A percentile compares a stretch with the other conserved stretches of the same genome.
phyloP scores from a whole-genome alignment of 306 rosid species.

The Hippophae rhamnoides region DNA sequence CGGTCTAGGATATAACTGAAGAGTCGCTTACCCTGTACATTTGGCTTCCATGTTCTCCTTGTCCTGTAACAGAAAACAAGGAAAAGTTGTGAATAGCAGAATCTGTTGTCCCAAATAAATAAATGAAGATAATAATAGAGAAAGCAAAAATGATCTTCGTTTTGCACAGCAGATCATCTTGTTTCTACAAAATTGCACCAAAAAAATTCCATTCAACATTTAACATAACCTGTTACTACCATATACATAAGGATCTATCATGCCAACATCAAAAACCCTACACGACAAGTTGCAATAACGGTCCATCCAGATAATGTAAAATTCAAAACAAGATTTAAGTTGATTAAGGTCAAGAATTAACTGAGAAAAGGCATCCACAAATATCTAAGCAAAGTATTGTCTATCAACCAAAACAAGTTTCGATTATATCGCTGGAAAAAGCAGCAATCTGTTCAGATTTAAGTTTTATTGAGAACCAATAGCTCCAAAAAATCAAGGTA shows the following conservation, averaged over 20 bases:
- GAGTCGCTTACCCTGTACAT: slow-evolving; percentile 87
- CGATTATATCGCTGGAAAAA: background rate
- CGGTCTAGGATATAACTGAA: slow-evolving; percentile 84
- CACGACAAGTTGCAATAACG: too few species aligned
- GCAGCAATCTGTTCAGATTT: background rate
- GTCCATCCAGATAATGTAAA: too few species aligned
- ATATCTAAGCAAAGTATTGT: too few species aligned
- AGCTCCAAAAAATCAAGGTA: background rate
- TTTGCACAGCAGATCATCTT: background rate
- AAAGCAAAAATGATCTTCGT: background rate
- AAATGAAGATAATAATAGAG: slow-evolving; percentile 8
- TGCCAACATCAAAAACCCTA: too few species aligned
- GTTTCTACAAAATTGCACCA: background rate
- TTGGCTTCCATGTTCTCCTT: slow-evolving; percentile 87
- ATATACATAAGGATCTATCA: too few species aligned
- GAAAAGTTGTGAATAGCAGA: background rate
- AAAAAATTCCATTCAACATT: background rate
- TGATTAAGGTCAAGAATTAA: too few species aligned
- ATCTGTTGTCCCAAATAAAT: background rate
- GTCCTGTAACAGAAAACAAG: slow-evolving; percentile 42
- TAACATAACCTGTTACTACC: background rate
- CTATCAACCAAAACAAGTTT: too few species aligned
- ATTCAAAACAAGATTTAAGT: too few species aligned
- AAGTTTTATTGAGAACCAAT: background rate
- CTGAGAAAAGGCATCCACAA: too few species aligned